These are phyloP conservation scores for Fusarium hostae DNA, from an alignment of 2,329 filamentous ascomycete species.

Conservation along the genomic window DNA sequence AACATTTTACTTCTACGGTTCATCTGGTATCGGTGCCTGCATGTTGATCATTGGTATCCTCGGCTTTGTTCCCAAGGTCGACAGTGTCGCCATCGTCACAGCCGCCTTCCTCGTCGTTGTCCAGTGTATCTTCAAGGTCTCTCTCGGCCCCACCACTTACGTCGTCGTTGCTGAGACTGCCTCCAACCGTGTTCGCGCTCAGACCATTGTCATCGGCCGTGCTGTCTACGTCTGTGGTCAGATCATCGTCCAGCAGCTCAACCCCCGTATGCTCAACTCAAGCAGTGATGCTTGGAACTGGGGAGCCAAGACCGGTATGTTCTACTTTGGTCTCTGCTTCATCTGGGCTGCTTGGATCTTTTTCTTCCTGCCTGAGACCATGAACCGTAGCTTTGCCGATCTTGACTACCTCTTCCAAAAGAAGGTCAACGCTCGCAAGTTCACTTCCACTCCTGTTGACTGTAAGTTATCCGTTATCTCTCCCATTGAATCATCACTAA, in stretches of 20 bases:
- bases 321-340: slow-evolving; percentile 57
- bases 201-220: slow-evolving; percentile 58
- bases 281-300: slow-evolving; percentile 56
- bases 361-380: slow-evolving; percentile 65
- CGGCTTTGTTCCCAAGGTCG: slow-evolving; percentile 46
- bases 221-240: slow-evolving; percentile 54
- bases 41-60: slow-evolving; percentile 56
- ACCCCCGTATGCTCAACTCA: slow-evolving; percentile 59
- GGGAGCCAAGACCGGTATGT: slow-evolving; percentile 59
- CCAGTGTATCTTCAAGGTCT: slow-evolving; percentile 63
- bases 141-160: slow-evolving; percentile 73
- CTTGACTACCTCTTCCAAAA: slow-evolving; percentile 66
- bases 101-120: slow-evolving; percentile 52
- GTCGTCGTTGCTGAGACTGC: slow-evolving; percentile 73
- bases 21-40: slow-evolving; percentile 51
- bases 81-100: slow-evolving; percentile 44
- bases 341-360: slow-evolving; percentile 61
- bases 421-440: slow-evolving; percentile 54
- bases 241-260: slow-evolving; percentile 54
- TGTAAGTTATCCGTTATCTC: slow-evolving; percentile 31
- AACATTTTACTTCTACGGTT: slow-evolving; percentile 55
- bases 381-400: slow-evolving; percentile 64
- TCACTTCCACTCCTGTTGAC: slow-evolving; percentile 43
- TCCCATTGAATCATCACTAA: neutral
- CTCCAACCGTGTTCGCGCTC: slow-evolving; percentile 58